phyloP scores from a whole-genome alignment of 179 eudicot genomes.

The Amaranthus tricolor region DNA sequence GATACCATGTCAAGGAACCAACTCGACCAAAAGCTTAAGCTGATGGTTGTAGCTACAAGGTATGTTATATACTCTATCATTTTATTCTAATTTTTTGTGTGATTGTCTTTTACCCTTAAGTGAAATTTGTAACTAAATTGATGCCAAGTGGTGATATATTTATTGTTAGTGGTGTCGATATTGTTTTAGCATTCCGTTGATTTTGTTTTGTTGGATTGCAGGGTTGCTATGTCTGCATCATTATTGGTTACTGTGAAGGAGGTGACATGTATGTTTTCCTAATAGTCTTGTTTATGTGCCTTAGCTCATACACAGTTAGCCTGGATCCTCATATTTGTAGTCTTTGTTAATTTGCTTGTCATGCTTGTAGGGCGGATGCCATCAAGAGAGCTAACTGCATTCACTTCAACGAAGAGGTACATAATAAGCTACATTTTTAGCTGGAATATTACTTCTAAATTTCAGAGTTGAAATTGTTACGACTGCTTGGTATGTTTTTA shows the following conservation, averaged over 20 bases:
- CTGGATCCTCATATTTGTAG: constrained; percentile 6
- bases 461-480: not conserved
- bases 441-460: not conserved
- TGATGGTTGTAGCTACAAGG: no score
- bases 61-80: no score
- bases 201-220: constrained; percentile 31
- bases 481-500: not conserved
- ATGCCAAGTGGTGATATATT: not conserved
- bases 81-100: no score
- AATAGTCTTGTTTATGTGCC: constrained; percentile 8
- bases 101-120: no score
- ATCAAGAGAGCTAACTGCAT: constrained; percentile 65
- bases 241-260: constrained; percentile 92
- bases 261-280: constrained; percentile 86
- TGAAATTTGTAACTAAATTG: not conserved
- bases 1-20: no score
- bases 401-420: constrained; percentile 84
- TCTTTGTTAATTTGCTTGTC: constrained; percentile 14
- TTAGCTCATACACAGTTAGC: not conserved
- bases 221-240: constrained; percentile 97
- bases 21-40: no score
- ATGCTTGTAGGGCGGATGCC: constrained; percentile 66
- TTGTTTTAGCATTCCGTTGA: constrained; percentile 9
- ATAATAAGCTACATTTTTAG: constrained; percentile 11
- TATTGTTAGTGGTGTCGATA: not conserved